phyloP scores from a whole-genome alignment of 2,329 filamentous ascomycete genomes.

The Rhytidhysteron rufulum region DNA sequence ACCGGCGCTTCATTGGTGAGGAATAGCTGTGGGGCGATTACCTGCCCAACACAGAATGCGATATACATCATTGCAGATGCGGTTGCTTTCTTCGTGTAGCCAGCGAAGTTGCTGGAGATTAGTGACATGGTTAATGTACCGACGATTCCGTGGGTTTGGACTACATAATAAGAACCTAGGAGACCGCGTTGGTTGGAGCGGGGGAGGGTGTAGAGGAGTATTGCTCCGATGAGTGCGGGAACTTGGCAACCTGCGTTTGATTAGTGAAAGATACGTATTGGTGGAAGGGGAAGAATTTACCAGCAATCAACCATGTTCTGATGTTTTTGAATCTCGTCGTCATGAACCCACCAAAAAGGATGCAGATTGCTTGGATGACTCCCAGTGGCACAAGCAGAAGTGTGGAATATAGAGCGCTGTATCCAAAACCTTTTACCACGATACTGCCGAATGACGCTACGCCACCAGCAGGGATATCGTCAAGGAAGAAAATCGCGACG shows the following conservation, averaged over 20 bases:
- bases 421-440: constrained; percentile 38
- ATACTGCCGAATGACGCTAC: constrained; percentile 24
- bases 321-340: constrained; percentile 1
- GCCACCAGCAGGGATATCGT: constrained; percentile 14
- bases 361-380: no score
- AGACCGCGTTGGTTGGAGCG: constrained; percentile 4
- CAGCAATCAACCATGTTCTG: background rate
- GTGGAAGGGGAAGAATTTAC: no score
- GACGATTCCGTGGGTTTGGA: constrained; percentile 3
- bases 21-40: constrained; percentile 6
- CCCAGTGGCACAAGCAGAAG: no score
- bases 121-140: constrained; percentile 6
- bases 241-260: background rate
- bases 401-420: no score
- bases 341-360: no score
- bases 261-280: no score
- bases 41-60: constrained; percentile 6
- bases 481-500: constrained; percentile 12
- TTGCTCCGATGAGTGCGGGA: constrained; percentile 3
- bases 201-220: constrained; percentile 6
- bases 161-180: constrained; percentile 6
- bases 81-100: constrained; percentile 1
- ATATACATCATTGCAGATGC: constrained; percentile 5
- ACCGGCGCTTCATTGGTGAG: constrained; percentile 4
- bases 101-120: constrained; percentile 2